These are phyloP conservation scores for Hymenoscyphus salicellus DNA, from an alignment of 2,329 filamentous ascomycete species.

Conservation along the genomic window DNA sequence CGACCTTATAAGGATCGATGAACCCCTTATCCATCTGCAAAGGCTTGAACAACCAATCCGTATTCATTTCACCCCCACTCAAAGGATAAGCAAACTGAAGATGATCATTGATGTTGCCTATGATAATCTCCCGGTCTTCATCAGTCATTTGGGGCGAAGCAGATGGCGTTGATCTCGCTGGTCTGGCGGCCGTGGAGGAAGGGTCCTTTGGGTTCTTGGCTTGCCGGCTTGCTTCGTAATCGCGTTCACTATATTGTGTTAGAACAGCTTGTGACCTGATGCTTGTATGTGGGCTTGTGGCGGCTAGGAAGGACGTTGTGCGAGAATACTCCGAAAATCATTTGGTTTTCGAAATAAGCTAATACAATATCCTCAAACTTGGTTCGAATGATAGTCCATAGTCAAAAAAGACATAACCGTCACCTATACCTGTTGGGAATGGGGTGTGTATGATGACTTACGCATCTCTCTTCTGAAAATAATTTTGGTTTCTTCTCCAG, in stretches of 20 bases:
- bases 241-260: no score
- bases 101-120: constrained; percentile 7
- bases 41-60: constrained; percentile 4
- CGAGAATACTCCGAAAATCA: no score
- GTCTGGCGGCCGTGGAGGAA: not conserved
- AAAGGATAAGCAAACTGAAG: constrained; percentile 7
- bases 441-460: not conserved
- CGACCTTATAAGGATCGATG: constrained; percentile 6
- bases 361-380: no score
- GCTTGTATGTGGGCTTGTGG: no score
- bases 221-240: no score
- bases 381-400: not conserved
- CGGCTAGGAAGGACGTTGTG: no score
- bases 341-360: no score
- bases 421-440: no score
- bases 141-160: not conserved
- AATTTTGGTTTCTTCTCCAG: constrained; percentile 8
- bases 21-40: not conserved
- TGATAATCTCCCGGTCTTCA: not conserved
- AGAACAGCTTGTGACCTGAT: no score
- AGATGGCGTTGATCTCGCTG: not conserved
- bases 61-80: not conserved
- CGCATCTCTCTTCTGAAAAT: not conserved
- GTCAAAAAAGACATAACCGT: no score
- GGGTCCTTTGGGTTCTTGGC: no score